A percentile compares a stretch with the other conserved stretches of the same genome.
These are phyloP conservation scores for Phytophthora europaea DNA, from an alignment of 352 stramenopile species.

Conservation along the genomic window DNA sequence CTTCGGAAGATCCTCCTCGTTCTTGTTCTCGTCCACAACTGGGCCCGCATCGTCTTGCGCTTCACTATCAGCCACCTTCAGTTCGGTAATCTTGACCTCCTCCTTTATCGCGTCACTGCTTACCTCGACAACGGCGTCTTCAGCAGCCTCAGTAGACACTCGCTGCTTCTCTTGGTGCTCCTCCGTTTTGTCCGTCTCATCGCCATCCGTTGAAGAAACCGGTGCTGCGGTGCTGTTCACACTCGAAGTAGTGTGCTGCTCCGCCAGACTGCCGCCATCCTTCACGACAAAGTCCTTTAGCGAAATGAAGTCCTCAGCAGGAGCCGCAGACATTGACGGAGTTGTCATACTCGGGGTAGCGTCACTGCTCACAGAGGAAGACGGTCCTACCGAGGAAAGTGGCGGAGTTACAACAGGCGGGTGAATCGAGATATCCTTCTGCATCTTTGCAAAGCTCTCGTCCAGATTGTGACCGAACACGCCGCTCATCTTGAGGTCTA, in stretches of 20 bases:
- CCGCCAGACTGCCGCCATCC: conserved; percentile 41
- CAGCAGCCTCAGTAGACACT: conserved; percentile 2
- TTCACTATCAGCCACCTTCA: conserved; percentile 16
- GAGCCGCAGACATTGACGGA: not conserved
- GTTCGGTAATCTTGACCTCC: conserved; percentile 6
- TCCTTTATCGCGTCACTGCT: conserved; percentile 13
- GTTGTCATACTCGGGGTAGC: not conserved
- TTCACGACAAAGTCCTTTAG: conserved; percentile 63
- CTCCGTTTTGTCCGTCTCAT: conserved; percentile 22
- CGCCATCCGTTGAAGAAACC: conserved; percentile 27
- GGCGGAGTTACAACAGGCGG: conserved; percentile 14
- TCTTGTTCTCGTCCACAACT: conserved; percentile 4
- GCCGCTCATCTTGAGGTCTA: conserved; percentile 15
- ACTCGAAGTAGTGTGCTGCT: conserved; percentile 33
- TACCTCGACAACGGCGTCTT: conserved; percentile 10
- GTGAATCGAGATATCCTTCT: conserved; percentile 42
- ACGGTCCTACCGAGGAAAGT: conserved; percentile 24
- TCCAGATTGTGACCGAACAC: conserved; percentile 24
- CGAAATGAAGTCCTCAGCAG: conserved; percentile 35
- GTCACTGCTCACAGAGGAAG: conserved; percentile 25
- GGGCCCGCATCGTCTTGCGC: not conserved
- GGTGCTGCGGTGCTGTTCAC: conserved; percentile 38
- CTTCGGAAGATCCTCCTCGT: conserved; percentile 2
- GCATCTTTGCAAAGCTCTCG: conserved; percentile 41
- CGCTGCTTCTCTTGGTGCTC: conserved; percentile 20